phyloP scores from a whole-genome alignment of 1,139 yeast species.

The Ashbya aceris region DNA sequence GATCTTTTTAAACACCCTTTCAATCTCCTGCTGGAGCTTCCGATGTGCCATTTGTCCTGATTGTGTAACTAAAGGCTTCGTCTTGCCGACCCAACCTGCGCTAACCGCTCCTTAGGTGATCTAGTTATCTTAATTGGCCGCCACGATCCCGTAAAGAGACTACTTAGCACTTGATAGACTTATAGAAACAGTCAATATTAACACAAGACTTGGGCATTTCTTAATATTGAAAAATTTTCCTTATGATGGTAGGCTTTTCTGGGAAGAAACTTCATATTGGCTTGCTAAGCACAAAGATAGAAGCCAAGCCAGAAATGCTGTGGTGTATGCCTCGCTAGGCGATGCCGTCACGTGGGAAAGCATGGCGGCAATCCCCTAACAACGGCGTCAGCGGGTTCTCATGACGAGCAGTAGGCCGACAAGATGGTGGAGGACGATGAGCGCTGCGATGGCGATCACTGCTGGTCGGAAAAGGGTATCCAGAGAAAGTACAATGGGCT shows the following conservation, averaged over 20 bases:
- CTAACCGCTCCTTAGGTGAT: not conserved
- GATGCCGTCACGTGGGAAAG: not conserved
- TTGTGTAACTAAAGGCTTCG: not conserved
- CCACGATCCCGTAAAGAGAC: not conserved
- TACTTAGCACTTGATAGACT: not conserved
- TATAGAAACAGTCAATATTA: not conserved
- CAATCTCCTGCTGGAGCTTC: constrained; percentile 67
- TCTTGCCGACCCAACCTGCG: not conserved
- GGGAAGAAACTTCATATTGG: not conserved
- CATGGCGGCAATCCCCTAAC: not conserved
- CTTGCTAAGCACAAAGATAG: not conserved
- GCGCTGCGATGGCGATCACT: not conserved
- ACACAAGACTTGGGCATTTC: not conserved
- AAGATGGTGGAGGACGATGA: not conserved
- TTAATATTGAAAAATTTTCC: constrained; percentile 3
- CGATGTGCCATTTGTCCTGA: constrained; percentile 47
- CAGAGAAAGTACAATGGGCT: not conserved
- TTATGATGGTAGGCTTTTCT: not conserved
- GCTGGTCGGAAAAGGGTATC: not conserved
- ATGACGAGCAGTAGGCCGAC: not conserved
- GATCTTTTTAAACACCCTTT: constrained; percentile 69
- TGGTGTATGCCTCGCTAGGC: not conserved
- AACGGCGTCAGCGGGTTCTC: not conserved
- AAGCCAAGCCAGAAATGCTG: not conserved
- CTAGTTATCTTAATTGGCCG: constrained; percentile 3